These are phyloP conservation scores for Aspergillus panamensis DNA, from an alignment of 495 filamentous ascomycete genomes.

Conservation along the genomic window DNA sequence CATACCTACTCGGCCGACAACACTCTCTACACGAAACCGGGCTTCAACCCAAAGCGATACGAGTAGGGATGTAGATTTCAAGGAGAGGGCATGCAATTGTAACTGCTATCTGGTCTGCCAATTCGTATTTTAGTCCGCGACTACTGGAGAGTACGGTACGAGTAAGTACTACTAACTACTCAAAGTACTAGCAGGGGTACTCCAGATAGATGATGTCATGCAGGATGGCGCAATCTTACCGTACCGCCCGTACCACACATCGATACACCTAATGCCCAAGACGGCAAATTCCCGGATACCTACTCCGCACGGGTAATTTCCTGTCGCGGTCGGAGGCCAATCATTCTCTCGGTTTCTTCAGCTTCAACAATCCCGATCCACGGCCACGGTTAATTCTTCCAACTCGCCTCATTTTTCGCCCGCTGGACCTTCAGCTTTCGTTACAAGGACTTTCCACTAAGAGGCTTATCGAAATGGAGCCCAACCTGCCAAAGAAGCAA, in stretches of 20 bases:
- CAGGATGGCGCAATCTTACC: background rate
- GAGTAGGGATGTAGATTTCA: background rate
- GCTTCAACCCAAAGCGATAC: background rate
- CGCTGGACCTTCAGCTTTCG: background rate
- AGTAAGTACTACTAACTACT: too few relatives aligned
- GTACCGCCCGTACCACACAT: too few relatives aligned
- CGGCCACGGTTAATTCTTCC: background rate
- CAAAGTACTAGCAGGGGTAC: too few relatives aligned
- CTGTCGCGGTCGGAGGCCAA: background rate
- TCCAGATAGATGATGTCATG: background rate
- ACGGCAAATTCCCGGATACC: slow-evolving; percentile 2
- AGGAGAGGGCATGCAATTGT: background rate
- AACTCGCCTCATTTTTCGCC: background rate
- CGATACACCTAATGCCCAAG: slow-evolving; percentile 6
- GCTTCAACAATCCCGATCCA: slow-evolving; percentile 2
- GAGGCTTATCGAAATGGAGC: too few relatives aligned
- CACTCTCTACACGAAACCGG: background rate
- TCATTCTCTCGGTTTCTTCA: slow-evolving; percentile 9
- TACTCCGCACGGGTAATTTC: slow-evolving; percentile 17
- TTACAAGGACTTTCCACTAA: too few relatives aligned
- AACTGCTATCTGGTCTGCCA: too few relatives aligned
- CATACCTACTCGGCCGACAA: background rate
- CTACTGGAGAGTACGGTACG: too few relatives aligned
- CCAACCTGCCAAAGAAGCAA: too few relatives aligned
- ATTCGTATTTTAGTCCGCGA: too few relatives aligned